Evolutionary conservation across 148 eudicot species (phyloP).

Genomic region (Pouteria glomerata): DNA sequence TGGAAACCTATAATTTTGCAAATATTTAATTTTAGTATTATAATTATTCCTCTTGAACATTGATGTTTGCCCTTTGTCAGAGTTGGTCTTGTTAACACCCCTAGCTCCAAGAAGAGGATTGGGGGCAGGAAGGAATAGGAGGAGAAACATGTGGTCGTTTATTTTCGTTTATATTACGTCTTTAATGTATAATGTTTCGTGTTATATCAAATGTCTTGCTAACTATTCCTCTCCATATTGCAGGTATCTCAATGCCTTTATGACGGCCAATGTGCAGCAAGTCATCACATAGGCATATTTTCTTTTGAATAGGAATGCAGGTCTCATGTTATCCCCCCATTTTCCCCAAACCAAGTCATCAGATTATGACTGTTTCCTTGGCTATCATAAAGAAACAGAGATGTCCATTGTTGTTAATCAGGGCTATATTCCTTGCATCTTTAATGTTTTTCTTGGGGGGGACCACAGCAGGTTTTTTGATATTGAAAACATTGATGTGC

Average conservation of each 20-base stretch:
- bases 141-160: neutral
- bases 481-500: neutral
- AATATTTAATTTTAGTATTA: neutral
- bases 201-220: neutral
- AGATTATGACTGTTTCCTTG: neutral
- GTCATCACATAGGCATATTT: conserved; percentile 3
- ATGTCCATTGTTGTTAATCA: no score
- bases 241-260: conserved; percentile 38
- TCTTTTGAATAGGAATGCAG: neutral
- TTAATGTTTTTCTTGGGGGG: no score
- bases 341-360: neutral
- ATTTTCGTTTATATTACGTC: neutral
- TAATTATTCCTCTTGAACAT: neutral
- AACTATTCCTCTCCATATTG: conserved; percentile 1
- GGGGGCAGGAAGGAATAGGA: neutral
- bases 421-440: neutral
- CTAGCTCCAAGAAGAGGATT: neutral
- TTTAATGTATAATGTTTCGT: neutral
- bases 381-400: neutral
- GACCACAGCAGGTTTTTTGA: neutral
- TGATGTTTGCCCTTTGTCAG: neutral
- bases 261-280: conserved; percentile 12
- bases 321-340: neutral
- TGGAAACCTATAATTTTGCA: neutral
- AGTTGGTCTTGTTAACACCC: neutral